Evolutionary conservation across 768 basidiomycete genomes (phyloP), one percentile per base, ranked within the genome.

Genomic region (Panus rudis): DNA sequence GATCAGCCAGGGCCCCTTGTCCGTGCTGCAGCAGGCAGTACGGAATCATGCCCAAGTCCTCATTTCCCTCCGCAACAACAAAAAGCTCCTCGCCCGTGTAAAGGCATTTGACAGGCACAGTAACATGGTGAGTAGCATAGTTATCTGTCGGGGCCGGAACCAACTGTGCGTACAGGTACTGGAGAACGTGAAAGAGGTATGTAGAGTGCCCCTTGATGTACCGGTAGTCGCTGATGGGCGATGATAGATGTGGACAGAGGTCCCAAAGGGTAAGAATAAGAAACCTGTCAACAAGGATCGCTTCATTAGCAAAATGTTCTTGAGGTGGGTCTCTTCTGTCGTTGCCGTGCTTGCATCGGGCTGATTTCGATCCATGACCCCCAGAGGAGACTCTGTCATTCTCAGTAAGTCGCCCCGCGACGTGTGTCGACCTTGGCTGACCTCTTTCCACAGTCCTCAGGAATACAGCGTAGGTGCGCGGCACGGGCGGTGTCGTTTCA

Each of bases 271-370:
- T 30, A 98, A 98, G 70, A 92, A 92, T 61, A 97, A 96, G 72
- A 98, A 97, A 61, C 90, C 96, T 6, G 83, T 98, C 44, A 98
- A 98, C 73, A 98, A 98, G 68, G 96, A 98, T 66, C 78, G 96
- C 37, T 99, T 98, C 71, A 94, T 99, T 63, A 94, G 92, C 63
- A 99, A 98, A 70, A 94, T 99, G 92, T 98, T 94, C 67, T 67
- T 98, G 49, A 77, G 91, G 88, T 86, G 56, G 40, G 79, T 63
- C 3, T 14, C 24, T 8, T 22, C 23, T 24, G 14, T 41, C 23
- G 10, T n/a, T 4, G 11, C 25, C 13, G 25, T n/a, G 13, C 7
- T 25, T 33, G 31, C 43, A 27, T 19, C 39, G 10, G 19, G 34
- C 25, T 34, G 35, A 35, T 30, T 27, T 46, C 27, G 17, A 30